phyloP scores from a whole-genome alignment of 2,329 filamentous ascomycete species.

The Endocalyx cinctus region DNA sequence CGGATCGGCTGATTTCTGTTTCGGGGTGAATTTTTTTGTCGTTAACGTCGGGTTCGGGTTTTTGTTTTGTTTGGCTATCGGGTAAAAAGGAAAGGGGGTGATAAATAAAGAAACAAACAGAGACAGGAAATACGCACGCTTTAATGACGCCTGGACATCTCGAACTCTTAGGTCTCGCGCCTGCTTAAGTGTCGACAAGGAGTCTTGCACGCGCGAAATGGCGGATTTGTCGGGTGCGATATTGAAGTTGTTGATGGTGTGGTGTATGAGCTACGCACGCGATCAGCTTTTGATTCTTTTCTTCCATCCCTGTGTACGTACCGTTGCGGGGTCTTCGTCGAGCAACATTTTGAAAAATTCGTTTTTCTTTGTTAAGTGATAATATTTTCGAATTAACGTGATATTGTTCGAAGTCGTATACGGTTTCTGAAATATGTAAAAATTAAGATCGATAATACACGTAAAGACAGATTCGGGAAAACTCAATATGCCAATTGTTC shows the following conservation, averaged over 20 bases:
- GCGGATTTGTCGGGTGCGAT: slow-evolving; percentile 82
- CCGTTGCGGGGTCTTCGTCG: slow-evolving; percentile 85
- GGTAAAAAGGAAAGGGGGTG: too few species aligned
- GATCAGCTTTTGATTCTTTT: too few species aligned
- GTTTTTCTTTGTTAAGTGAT: neutral
- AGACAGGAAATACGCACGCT: slow-evolving; percentile 39
- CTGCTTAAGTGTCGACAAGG: slow-evolving; percentile 75
- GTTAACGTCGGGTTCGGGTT: neutral
- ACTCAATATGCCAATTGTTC: too few species aligned
- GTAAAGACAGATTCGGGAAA: too few species aligned
- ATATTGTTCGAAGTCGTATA: neutral
- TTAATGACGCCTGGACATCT: slow-evolving; percentile 63
- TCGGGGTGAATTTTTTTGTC: slow-evolving; percentile 25
- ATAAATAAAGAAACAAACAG: slow-evolving; percentile 13
- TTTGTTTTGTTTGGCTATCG: too few species aligned
- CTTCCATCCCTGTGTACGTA: slow-evolving; percentile 40
- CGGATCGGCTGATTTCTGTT: slow-evolving; percentile 64
- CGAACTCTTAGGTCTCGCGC: slow-evolving; percentile 74
- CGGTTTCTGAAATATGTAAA: neutral
- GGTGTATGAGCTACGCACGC: slow-evolving; percentile 75
- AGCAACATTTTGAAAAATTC: slow-evolving; percentile 70
- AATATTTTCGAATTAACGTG: neutral
- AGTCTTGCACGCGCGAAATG: slow-evolving; percentile 78
- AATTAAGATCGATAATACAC: too few species aligned
- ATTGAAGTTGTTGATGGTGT: slow-evolving; percentile 94